Conservation (phyloP, 768 basidiomycete genomes). For the Strobilomyces dryophilus region DNA sequence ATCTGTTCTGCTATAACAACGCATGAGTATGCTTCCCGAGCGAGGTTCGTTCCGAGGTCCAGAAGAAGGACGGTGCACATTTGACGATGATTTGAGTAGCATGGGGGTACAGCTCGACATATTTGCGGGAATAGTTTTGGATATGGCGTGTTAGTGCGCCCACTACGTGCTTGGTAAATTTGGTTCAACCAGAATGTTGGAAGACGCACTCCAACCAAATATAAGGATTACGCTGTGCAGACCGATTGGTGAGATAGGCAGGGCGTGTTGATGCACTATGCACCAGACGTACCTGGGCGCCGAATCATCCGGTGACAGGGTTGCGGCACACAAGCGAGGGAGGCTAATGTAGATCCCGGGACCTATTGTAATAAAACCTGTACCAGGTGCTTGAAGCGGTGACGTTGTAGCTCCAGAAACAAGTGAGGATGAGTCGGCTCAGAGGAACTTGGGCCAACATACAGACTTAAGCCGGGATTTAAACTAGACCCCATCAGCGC, state of each 20-base stretch:
- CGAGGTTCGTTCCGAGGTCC: background rate
- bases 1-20: constrained; percentile 11
- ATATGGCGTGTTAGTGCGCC: constrained; percentile 25
- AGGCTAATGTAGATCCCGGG: background rate
- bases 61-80: constrained; percentile 20
- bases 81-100: constrained; percentile 28
- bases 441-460: too few relatives aligned
- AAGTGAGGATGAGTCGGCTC: background rate
- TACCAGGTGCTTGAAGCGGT: background rate
- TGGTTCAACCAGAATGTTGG: background rate
- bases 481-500: too few relatives aligned
- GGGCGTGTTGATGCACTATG: too few relatives aligned
- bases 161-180: constrained; percentile 13
- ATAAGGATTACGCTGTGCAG: constrained; percentile 24
- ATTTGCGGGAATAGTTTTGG: constrained; percentile 22
- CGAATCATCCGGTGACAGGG: constrained; percentile 2
- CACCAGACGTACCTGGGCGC: constrained; percentile 19
- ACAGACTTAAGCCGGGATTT: too few relatives aligned
- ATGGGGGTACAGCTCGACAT: constrained; percentile 22
- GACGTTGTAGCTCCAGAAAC: background rate
- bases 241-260: background rate
- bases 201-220: constrained; percentile 28
- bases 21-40: background rate
- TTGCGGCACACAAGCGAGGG: background rate
- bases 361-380: constrained; percentile 2